A percentile compares a stretch with the other conserved stretches of the same genome.
Conservation (phyloP, 129 eudicot species). For the Mikania micrantha region DNA sequence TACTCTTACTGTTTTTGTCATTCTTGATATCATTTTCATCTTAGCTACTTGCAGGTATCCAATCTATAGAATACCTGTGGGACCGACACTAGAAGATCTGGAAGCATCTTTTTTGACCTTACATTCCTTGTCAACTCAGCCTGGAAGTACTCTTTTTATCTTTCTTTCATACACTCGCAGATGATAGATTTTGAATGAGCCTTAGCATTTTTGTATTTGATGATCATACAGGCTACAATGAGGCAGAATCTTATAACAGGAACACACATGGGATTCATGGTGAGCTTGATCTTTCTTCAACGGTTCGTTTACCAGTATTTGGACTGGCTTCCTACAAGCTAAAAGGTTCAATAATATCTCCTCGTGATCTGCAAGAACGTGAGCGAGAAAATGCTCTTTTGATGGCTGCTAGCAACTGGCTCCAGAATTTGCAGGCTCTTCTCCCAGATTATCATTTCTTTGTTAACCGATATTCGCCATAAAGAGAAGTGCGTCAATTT, state of each 20-base stretch:
- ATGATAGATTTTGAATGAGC: neutral
- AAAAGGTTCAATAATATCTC: constrained; percentile 41
- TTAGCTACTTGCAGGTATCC: constrained; percentile 39
- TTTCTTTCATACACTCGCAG: neutral
- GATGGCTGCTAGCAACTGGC: constrained; percentile 58
- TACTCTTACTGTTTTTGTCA: neutral
- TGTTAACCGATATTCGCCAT: neutral
- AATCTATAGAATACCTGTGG: constrained; percentile 56
- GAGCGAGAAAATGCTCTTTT: constrained; percentile 42
- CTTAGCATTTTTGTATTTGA: neutral
- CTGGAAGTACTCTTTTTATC: constrained; percentile 27
- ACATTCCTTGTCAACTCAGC: constrained; percentile 52
- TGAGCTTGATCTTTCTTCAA: constrained; percentile 12
- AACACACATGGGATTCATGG: neutral
- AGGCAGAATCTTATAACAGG: constrained; percentile 19
- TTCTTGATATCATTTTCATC: neutral
- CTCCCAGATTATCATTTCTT: constrained; percentile 65
- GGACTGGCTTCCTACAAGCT: constrained; percentile 67
- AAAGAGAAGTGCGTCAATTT: neutral
- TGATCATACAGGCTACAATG: constrained; percentile 12
- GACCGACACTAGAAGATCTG: constrained; percentile 41
- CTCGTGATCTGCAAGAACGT: constrained; percentile 33
- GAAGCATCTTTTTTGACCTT: constrained; percentile 64
- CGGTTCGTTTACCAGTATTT: constrained; percentile 53
- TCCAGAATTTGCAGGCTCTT: constrained; percentile 34